Base-by-base conservation (phyloP, 1,139 yeast genomes). In the Candida pseudocylindracea region DNA sequence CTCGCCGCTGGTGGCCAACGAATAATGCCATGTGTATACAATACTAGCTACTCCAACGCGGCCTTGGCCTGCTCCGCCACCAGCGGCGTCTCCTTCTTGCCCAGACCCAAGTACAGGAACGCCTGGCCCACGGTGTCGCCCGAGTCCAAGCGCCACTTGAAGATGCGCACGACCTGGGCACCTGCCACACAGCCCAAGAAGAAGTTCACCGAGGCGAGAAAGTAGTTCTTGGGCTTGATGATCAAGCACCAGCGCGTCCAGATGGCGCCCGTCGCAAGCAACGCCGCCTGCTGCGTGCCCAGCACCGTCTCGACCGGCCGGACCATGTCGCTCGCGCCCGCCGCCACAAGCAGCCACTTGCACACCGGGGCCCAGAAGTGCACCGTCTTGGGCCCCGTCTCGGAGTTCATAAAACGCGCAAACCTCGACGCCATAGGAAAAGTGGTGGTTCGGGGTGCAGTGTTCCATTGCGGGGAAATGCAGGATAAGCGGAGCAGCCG, bases 231-330 rank as follows among this genome's bases (percentile, higher is more conserved):
- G 34, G 98, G 98, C 44, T 60, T 72, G 49, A 88, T 88, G 39
- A 83, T 91, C 53, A 83, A 68, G 27, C 95, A 85, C 98, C 98
- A 88, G 51, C 98, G 72, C 31, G 98, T 88, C 98, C 98, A 88
- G 45, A 88, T 83, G 35, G 69, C 71, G 36, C 96, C 98, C 1
- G 98, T 88, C 32, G 88, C 88, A 44, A 79, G 65, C 37, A 88
- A 62, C 1, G 98, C 93, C 39, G 76, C 51, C 51, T 80, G 93
- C 53, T 88, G 98, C 26, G 94, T 75, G 36, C 95, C 94, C 33
- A 88, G 72, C 35, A 88, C 60, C 45, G 75, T 75, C 47, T 85
- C 95, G 30, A 81, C 93, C 3, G 96, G 96, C 55, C 96, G 72
- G 42, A 68, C 66, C 39, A 76, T 59, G 53, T 88, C 98, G 47